Evolutionary conservation across 202 grass and related monocot genomes (phyloP), one percentile per base, ranked within the genome.

Genomic region (Tripidium arundinaceum): DNA sequence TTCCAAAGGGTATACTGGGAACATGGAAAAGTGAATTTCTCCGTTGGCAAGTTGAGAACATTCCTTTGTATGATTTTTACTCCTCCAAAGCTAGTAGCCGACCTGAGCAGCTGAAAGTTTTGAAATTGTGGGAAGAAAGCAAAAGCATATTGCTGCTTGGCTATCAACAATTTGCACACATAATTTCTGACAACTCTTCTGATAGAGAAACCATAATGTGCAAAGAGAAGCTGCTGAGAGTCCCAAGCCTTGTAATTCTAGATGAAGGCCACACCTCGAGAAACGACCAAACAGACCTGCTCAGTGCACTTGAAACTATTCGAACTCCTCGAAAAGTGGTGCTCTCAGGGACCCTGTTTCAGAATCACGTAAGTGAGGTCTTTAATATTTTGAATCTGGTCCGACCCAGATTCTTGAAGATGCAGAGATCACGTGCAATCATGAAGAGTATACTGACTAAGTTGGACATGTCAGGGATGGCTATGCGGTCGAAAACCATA

Each of bases 251-350:
- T 81, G 87, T 97, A 65, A 91, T 91, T 84, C 78, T 97, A 55
- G 94, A 97, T 84, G 94, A 97, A 93, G 91, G 91, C 55, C 94
- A 97, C 83, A 97, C 91, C 50, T 85, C 91, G 5, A 89, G 94
- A 85, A 97, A 91, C 47, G 85, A 94, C 15, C 43, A 91, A n/a
- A 97, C 94, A 4, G 45, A 92, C 52, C 55, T 89, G 45, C 86
- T 94, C 67, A 88, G 72, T 78, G 86, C 94, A 80, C 91, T 97
- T 58, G 86, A 45, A 75, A 82, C 84, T 61, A 88, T 97, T 67
- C 68, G 79, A 87, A 94, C 94, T 58, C 82, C 79, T 77, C 85
- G 90, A 42, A 94, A 88, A 73, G 89, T 89, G 36, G 89, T 91
- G 18, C 87, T 93, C 29, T 94, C 91, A 29, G 91, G 94, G 67